phyloP scores from a whole-genome alignment of 2,329 filamentous ascomycete species.

The Curvularia verruculosa region DNA sequence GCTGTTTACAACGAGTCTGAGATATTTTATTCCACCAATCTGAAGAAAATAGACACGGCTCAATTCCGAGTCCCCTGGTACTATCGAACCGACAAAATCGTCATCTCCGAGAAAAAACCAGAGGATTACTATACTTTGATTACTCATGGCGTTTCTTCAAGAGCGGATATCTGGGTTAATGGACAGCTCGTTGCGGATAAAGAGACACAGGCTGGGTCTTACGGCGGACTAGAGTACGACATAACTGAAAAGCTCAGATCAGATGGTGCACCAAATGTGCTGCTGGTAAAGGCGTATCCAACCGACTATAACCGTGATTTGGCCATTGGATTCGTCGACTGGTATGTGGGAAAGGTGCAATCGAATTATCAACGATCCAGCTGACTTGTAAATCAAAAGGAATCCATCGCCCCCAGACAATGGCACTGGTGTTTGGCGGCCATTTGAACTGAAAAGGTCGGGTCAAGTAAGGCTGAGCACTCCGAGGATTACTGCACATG shows the following conservation, averaged over 20 bases:
- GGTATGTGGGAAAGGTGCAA: too few relatives aligned
- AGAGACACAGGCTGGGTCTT: slow-evolving; percentile 61
- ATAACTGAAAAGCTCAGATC: slow-evolving; percentile 53
- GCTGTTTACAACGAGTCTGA: slow-evolving; percentile 60
- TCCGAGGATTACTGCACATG: slow-evolving; percentile 34
- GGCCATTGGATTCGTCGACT: slow-evolving; percentile 65
- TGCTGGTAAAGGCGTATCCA: slow-evolving; percentile 62
- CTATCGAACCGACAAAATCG: slow-evolving; percentile 61
- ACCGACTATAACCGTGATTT: slow-evolving; percentile 66
- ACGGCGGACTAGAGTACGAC: slow-evolving; percentile 62
- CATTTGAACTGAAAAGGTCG: slow-evolving; percentile 62
- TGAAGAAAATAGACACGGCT: slow-evolving; percentile 53
- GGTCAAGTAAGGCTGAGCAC: slow-evolving; percentile 52
- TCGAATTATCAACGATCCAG: too few relatives aligned
- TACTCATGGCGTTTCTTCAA: slow-evolving; percentile 66
- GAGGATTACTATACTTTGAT: slow-evolving; percentile 59
- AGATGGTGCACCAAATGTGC: slow-evolving; percentile 58
- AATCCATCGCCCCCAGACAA: slow-evolving; percentile 67
- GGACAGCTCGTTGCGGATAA: slow-evolving; percentile 59
- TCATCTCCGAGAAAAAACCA: slow-evolving; percentile 29
- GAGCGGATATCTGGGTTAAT: slow-evolving; percentile 66
- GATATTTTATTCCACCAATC: slow-evolving; percentile 63
- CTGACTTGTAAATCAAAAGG: too few relatives aligned
- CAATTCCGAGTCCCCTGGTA: slow-evolving; percentile 64
- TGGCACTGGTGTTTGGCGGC: slow-evolving; percentile 67